Base-by-base conservation (phyloP, 2,329 filamentous ascomycete genomes). In the Calonectria naviculata region DNA sequence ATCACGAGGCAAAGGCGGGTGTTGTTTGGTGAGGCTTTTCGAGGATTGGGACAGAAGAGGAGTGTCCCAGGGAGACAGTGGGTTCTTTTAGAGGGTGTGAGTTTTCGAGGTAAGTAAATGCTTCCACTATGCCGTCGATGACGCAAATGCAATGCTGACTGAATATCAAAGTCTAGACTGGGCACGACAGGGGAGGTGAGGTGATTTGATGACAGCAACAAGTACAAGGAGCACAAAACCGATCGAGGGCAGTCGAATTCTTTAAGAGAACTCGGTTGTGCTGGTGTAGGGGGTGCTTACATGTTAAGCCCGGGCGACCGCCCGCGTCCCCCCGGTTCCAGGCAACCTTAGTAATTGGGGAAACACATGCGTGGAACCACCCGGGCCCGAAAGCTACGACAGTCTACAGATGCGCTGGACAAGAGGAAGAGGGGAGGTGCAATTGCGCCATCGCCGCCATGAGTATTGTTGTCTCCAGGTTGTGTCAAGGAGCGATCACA, bases 401-500 rank as follows among this genome's bases (percentile, higher is more conserved):
- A 68, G 60, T 56, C 72, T 67, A 67, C 47, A 61, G 76, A 73
- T 72, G 72, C 68, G 71, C 73, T 76, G 70, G 68, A 67, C 49
- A 67, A 60, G 65, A 74, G 74, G 70, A 77, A 76, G 75, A 79
- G 77, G 77, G 75, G 77, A 76, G 70, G 54, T 71, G 67, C 66
- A 77, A 82, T 83, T 81, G 83, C 81, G 82, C 81, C 79, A 83
- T 83, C 78, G 81, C 78, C 76, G 76, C 78, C 75, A 77, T 77
- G 68, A 79, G 76, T 72, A 78, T 73, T 75, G 75, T 75, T 73
- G 72, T 74, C 74, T 78, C 67, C 68, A 71, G 75, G 78, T 77
- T 78, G 76, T 72, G 78, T 80, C 78, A 80, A 79, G 79, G 80
- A 83, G 77, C 80, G 83, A 87, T 87, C 85, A 87, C 86, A 85